Evolutionary conservation across 495 filamentous ascomycete species (phyloP).

Genomic region (Podospora appendiculata): DNA sequence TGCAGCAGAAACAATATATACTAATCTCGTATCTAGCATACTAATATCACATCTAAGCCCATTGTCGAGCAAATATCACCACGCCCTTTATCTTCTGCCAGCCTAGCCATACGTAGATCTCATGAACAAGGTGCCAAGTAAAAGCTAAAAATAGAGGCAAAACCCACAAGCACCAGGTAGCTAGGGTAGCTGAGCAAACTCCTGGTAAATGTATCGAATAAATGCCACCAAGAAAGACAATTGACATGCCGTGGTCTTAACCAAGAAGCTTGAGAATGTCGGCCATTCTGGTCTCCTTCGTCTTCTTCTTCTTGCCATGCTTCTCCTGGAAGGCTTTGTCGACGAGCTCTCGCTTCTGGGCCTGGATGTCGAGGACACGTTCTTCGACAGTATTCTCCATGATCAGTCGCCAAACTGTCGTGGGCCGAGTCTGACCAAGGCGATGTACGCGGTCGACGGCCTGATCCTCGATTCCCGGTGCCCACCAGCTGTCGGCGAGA

Average conservation of each 20-base stretch:
- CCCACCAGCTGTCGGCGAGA: constrained; percentile 82
- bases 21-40: too few species aligned
- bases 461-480: constrained; percentile 89
- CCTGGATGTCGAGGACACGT: constrained; percentile 72
- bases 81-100: too few species aligned
- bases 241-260: constrained; percentile 1
- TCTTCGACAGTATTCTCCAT: constrained; percentile 86
- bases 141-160: too few species aligned
- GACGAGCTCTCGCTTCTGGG: constrained; percentile 73
- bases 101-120: too few species aligned
- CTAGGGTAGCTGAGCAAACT: too few species aligned
- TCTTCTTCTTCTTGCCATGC: constrained; percentile 34
- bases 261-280: constrained; percentile 34
- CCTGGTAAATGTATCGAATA: too few species aligned
- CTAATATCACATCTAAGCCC: too few species aligned
- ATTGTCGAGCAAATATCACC: too few species aligned
- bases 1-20: too few species aligned
- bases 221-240: too few species aligned
- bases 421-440: constrained; percentile 72
- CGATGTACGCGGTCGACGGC: constrained; percentile 87
- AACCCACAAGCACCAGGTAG: too few species aligned
- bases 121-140: too few species aligned
- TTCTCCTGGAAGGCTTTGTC: constrained; percentile 66
- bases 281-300: constrained; percentile 30
- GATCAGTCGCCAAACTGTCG: constrained; percentile 72